Percentiles rank a stretch among this genome's conserved stretches.
These are phyloP conservation scores for Teunomyces barrocoloradensis DNA, from an alignment of 805 yeast genomes.

Conservation along the genomic window DNA sequence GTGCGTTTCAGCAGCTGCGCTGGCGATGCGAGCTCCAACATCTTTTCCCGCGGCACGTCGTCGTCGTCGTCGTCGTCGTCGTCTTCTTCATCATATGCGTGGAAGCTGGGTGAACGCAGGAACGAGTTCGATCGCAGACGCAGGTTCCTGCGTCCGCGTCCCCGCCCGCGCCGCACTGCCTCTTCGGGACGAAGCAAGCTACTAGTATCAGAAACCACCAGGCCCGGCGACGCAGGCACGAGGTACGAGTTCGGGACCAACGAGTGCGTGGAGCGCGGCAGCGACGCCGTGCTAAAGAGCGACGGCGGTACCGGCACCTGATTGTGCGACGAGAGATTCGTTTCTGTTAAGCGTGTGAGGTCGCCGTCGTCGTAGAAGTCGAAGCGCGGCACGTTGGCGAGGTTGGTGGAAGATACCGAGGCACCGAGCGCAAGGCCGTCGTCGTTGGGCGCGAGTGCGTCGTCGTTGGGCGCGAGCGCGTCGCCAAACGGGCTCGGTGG, in stretches of 20 bases:
- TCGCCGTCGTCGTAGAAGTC: constrained; percentile 5
- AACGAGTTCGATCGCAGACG: constrained; percentile 29
- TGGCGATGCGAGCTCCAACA: constrained; percentile 65
- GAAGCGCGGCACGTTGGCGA: constrained; percentile 16
- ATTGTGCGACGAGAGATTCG: constrained; percentile 17
- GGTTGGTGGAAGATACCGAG: constrained; percentile 35
- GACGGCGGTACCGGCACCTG: constrained; percentile 38
- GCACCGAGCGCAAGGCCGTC: constrained; percentile 42
- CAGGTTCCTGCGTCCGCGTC: constrained; percentile 39
- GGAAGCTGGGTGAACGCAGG: constrained; percentile 21
- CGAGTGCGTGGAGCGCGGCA: constrained; percentile 6
- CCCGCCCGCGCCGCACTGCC: constrained; percentile 33
- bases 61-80: constrained; percentile 20
- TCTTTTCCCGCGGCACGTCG: constrained; percentile 47
- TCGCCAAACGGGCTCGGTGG: constrained; percentile 38
- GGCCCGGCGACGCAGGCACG: constrained; percentile 9
- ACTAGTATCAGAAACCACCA: not conserved
- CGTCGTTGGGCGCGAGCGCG: constrained; percentile 26
- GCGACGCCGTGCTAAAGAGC: constrained; percentile 49
- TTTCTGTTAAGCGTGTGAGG: constrained; percentile 9
- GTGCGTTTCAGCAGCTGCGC: constrained; percentile 50
- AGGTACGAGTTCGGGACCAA: constrained; percentile 16
- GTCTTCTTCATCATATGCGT: constrained; percentile 17
- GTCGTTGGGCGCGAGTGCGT: constrained; percentile 16
- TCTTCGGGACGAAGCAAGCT: constrained; percentile 34